Conservation (phyloP, 495 filamentous ascomycete species). For the Aspergillus biplanus region DNA sequence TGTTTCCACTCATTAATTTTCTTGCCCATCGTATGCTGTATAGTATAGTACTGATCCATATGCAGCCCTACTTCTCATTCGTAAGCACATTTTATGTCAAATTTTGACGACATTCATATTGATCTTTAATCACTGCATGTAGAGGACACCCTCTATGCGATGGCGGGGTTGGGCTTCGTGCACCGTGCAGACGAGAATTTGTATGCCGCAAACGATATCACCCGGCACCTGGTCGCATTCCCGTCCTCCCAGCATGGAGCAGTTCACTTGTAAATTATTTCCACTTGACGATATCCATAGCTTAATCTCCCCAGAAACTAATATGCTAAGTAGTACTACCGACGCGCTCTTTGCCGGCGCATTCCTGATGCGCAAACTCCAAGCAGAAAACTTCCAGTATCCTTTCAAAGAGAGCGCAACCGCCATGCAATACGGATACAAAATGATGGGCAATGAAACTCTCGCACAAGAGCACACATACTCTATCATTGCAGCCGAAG, state of each 20-base stretch:
- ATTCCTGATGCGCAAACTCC: slow-evolving; percentile 42
- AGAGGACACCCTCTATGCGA: slow-evolving; percentile 44
- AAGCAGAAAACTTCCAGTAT: slow-evolving; percentile 38
- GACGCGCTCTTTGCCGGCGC: slow-evolving; percentile 41
- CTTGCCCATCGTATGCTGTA: slow-evolving; percentile 19
- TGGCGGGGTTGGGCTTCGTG: slow-evolving; percentile 40
- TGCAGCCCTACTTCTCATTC: slow-evolving; percentile 1
- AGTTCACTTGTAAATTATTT: slow-evolving; percentile 39
- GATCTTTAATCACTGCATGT: not conserved
- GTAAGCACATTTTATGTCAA: not conserved
- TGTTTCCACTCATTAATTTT: slow-evolving; percentile 10
- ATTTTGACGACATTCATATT: not conserved
- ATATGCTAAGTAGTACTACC: slow-evolving; percentile 30
- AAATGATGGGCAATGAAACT: slow-evolving; percentile 34
- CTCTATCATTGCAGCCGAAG: slow-evolving; percentile 41
- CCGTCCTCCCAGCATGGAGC: slow-evolving; percentile 43
- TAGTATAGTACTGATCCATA: slow-evolving; percentile 2
- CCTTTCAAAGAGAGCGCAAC: slow-evolving; percentile 40
- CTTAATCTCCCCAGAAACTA: not conserved
- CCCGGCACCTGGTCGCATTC: slow-evolving; percentile 37
- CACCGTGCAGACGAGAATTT: slow-evolving; percentile 32
- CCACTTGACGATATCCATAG: not conserved
- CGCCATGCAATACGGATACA: slow-evolving; percentile 41
- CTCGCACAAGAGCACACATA: slow-evolving; percentile 40
- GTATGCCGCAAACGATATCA: slow-evolving; percentile 38